Percentiles rank a stretch among this genome's conserved stretches.
phyloP scores from a whole-genome alignment of 148 eudicot species.

The Polygonum maritimum region DNA sequence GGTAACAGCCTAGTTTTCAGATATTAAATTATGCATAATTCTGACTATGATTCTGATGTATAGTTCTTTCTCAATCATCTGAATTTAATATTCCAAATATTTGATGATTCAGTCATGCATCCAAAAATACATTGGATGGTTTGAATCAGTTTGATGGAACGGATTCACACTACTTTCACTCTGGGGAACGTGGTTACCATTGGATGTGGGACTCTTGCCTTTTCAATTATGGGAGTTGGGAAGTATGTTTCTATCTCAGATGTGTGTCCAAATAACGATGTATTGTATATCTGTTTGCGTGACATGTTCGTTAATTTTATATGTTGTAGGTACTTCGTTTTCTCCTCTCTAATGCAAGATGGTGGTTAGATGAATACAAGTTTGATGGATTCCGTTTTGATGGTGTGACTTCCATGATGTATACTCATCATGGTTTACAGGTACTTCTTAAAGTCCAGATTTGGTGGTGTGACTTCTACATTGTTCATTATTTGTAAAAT shows the following conservation, averaged over 20 bases:
- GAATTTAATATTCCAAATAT: conserved; percentile 8
- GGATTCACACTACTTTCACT: conserved; percentile 91
- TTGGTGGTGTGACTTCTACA: background rate
- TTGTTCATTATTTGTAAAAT: background rate
- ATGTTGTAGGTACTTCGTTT: conserved; percentile 65
- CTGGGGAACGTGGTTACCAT: conserved; percentile 93
- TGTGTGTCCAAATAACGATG: background rate
- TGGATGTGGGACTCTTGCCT: conserved; percentile 99
- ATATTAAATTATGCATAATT: background rate
- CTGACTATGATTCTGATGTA: background rate
- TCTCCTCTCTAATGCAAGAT: conserved; percentile 96
- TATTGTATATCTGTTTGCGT: background rate
- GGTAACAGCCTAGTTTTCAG: conserved; percentile 32
- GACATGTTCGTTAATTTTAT: conserved; percentile 14
- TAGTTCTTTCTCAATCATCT: background rate
- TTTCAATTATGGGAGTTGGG: conserved; percentile 93
- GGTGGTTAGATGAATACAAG: conserved; percentile 99
- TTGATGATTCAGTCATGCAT: conserved; percentile 64
- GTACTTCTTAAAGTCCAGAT: conserved; percentile 21
- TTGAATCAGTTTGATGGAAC: conserved; percentile 96
- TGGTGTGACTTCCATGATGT: conserved; percentile 99
- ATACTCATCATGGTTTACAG: conserved; percentile 94
- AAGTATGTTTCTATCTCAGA: conserved; percentile 39
- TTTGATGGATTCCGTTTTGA: conserved; percentile 98
- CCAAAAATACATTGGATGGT: conserved; percentile 83